Percentiles rank a stretch among this genome's conserved stretches.
Evolutionary conservation across 2,329 filamentous ascomycete species (phyloP).

Genomic region (Atkinsonella texensis): DNA sequence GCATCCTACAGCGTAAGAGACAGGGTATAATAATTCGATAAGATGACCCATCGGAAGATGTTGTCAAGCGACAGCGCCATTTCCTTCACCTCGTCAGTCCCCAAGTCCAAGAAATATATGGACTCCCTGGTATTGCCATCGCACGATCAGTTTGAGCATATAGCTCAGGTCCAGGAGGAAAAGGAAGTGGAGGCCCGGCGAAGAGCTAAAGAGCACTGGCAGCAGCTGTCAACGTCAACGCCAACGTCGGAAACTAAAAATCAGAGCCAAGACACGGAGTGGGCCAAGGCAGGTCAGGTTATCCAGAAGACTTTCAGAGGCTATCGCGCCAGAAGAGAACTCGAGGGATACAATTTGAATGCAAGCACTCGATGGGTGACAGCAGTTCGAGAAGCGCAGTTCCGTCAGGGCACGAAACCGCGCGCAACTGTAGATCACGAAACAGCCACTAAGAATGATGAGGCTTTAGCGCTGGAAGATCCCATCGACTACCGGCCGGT

Average conservation of each 20-base stretch:
- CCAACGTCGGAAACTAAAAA: slow-evolving; percentile 3
- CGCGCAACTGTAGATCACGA: slow-evolving; percentile 18
- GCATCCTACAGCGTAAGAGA: neutral
- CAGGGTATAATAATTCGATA: neutral
- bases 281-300: slow-evolving; percentile 36
- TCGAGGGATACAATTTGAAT: slow-evolving; percentile 56
- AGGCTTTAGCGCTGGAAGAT: slow-evolving; percentile 8
- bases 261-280: slow-evolving; percentile 8
- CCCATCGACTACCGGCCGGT: slow-evolving; percentile 11
- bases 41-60: neutral
- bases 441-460: slow-evolving; percentile 3
- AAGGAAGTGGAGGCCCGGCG: slow-evolving; percentile 32
- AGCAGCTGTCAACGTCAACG: slow-evolving; percentile 23
- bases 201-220: slow-evolving; percentile 22
- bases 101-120: slow-evolving; percentile 32
- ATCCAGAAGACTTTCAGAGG: slow-evolving; percentile 68
- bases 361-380: slow-evolving; percentile 61
- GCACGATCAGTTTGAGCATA: slow-evolving; percentile 32
- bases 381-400: slow-evolving; percentile 46
- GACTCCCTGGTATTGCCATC: slow-evolving; percentile 38
- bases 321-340: slow-evolving; percentile 58
- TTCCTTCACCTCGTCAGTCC: slow-evolving; percentile 5
- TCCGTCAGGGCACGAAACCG: slow-evolving; percentile 37
- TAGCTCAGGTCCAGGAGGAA: slow-evolving; percentile 35
- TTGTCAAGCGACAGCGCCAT: slow-evolving; percentile 6